A percentile compares a stretch with the other conserved stretches of the same genome.
phyloP scores from a whole-genome alignment of 108 stramenopile species.

The Skeletonema marinoi region DNA sequence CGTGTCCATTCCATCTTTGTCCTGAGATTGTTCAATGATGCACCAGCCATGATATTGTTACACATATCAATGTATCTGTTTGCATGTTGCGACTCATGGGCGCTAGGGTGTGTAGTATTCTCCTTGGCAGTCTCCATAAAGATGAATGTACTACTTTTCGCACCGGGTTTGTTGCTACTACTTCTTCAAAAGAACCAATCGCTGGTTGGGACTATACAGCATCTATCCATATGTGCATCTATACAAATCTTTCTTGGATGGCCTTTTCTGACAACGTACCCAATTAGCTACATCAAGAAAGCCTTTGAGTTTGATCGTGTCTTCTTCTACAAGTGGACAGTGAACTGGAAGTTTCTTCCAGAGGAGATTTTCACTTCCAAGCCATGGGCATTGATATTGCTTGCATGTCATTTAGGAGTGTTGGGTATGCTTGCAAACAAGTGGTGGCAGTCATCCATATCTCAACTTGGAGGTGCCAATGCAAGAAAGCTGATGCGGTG shows the following conservation, averaged over 20 bases:
- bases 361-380: slow-evolving; percentile 88
- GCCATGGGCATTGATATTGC: slow-evolving; percentile 60
- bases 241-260: slow-evolving; percentile 88
- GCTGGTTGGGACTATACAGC: slow-evolving; percentile 40
- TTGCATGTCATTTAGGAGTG: slow-evolving; percentile 59
- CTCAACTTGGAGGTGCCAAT: slow-evolving; percentile 21
- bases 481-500: slow-evolving; percentile 32
- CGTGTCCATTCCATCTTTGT: slow-evolving; percentile 96
- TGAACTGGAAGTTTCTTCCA: slow-evolving; percentile 95
- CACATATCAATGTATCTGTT: slow-evolving; percentile 76
- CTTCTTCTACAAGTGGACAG: slow-evolving; percentile 97
- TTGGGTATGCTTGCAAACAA: slow-evolving; percentile 62
- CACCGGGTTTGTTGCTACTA: slow-evolving; percentile 90
- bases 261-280: slow-evolving; percentile 90
- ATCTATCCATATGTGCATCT: slow-evolving; percentile 68
- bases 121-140: slow-evolving; percentile 94
- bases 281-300: slow-evolving; percentile 88
- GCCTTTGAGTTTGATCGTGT: slow-evolving; percentile 97
- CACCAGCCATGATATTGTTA: slow-evolving; percentile 86
- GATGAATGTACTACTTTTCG: slow-evolving; percentile 97
- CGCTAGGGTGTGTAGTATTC: slow-evolving; percentile 85
- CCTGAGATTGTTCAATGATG: slow-evolving; percentile 97
- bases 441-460: slow-evolving; percentile 55
- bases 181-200: slow-evolving; percentile 71
- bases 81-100: slow-evolving; percentile 79